Conservation (phyloP, 257 asterid species). For the Solanum piurae region DNA sequence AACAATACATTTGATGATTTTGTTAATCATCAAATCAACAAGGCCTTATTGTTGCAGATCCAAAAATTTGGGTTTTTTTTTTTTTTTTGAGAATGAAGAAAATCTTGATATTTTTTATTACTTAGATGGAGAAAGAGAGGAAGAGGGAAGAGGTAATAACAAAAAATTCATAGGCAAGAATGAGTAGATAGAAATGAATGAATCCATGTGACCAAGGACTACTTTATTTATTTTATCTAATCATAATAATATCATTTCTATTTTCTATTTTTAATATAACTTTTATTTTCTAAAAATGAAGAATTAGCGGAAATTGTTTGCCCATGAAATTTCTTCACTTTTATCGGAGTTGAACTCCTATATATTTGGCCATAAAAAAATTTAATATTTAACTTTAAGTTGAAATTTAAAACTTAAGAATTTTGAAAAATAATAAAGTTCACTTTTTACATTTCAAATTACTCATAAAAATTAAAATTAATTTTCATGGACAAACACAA, state of each 20-base stretch:
- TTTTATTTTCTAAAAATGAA: not conserved
- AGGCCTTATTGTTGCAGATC: constrained; percentile 11
- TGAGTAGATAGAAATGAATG: constrained; percentile 3
- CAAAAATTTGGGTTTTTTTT: not conserved
- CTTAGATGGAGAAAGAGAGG: constrained; percentile 10
- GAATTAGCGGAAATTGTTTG: not conserved
- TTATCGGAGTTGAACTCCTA: not conserved
- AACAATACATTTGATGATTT: not conserved
- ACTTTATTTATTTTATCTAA: not conserved
- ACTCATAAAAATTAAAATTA: too few species aligned
- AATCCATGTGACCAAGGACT: not conserved
- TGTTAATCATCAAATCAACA: not conserved
- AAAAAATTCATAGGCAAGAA: not conserved
- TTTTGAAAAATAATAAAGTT: too few species aligned
- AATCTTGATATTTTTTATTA: not conserved
- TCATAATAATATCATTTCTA: not conserved
- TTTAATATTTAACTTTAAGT: too few species aligned
- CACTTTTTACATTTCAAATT: too few species aligned
- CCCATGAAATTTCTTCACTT: not conserved
- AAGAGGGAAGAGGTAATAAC: not conserved
- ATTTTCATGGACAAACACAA: too few species aligned
- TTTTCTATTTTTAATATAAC: not conserved
- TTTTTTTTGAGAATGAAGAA: not conserved
- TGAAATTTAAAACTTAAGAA: too few species aligned
- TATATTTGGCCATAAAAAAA: not conserved